Evolutionary conservation across 495 filamentous ascomycete genomes (phyloP), one percentile per base, ranked within the genome.

Genomic region (Aspergillus haitiensis): DNA sequence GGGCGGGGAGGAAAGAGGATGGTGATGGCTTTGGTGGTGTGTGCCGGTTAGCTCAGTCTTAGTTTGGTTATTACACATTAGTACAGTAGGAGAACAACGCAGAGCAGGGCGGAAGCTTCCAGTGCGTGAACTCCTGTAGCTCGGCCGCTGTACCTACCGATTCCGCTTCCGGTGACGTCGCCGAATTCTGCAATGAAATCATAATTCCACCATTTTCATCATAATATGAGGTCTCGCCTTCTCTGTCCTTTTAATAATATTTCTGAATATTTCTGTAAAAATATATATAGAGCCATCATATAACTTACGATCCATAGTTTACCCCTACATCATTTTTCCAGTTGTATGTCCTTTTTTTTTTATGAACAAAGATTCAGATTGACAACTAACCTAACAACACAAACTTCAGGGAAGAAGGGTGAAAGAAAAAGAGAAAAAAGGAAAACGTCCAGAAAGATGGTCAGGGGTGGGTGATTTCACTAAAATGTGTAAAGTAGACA

Each of bases 371-470:
- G 62, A 56, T 64, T 64, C 55, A 63, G 45, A 65, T 68, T 68
- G 62, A 53, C 56, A 64, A 65, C 60, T 68, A 65, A 63, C 59
- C 60, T 68, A 65, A 63, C 59, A 66, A 52, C 52, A 62, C 57
- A 68, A 62, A 62, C 56, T 52, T 55, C 54, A 56, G 35, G 21
- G 21, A 27, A 27, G 21, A 27, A 27, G 21, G 21, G 21, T 27
- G 21, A 27, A 27, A 47, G 34, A 54, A 54, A 31, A 58, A 53
- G 58, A 40, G 58, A 55, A 42, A 61, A 21, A 59, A 60, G 49
- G 61, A 69, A 66, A 63, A 59, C 58, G 59, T 65, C 63, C 61
- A 62, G 60, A 68, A 69, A 69, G 64, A 69, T 66, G 58, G 67
- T 69, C 64, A 59, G 52, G 66, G 66, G 62, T 64, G 56, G 64